Conservation (phyloP, 139 green algal species). For the Micromonas pusilla region DNA sequence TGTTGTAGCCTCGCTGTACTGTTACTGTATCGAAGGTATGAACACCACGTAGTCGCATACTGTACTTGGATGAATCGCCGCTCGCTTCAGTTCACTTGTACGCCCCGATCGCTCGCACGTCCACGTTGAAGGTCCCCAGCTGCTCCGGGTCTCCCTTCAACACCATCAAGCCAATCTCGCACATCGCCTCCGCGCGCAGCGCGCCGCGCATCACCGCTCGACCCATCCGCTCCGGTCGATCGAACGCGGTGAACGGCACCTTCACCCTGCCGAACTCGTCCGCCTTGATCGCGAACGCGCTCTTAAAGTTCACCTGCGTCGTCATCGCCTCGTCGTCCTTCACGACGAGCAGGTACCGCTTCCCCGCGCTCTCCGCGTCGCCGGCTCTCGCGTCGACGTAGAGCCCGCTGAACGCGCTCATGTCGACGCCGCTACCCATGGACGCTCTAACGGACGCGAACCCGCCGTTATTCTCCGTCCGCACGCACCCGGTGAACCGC, state of each 20-base stretch:
- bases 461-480: conserved; percentile 11
- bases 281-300: neutral
- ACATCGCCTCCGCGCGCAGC: neutral
- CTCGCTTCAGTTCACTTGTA: no score
- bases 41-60: no score
- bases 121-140: neutral
- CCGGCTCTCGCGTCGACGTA: neutral
- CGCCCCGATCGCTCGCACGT: neutral
- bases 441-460: neutral
- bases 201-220: neutral
- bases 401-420: neutral
- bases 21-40: no score
- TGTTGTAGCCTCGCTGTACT: no score
- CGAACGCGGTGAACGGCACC: neutral
- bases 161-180: conserved; percentile 19
- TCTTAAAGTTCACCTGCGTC: conserved; percentile 11
- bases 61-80: no score
- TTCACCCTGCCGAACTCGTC: neutral
- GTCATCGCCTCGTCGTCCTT: conserved; percentile 8
- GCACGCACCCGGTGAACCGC: neutral
- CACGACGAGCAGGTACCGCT: conserved; percentile 7
- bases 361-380: neutral
- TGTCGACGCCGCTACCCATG: neutral
- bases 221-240: conserved; percentile 8
- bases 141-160: neutral